Evolutionary conservation across 1,284 basidiomycete genomes (phyloP), one percentile per base, ranked within the genome.

Genomic region (Cutaneotrichosporon sp.): DNA sequence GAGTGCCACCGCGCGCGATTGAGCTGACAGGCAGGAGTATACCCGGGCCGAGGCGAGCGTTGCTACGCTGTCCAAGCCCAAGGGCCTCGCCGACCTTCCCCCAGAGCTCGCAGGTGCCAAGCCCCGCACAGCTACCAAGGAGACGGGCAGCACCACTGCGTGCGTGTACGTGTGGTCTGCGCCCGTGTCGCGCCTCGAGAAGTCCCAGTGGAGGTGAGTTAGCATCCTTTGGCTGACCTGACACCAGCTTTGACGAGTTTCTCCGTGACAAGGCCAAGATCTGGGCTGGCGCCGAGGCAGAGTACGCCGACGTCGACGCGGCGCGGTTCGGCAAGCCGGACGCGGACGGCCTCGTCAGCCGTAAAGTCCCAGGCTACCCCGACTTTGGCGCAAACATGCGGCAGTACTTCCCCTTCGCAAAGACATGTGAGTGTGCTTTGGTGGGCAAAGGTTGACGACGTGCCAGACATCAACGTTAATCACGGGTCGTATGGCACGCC

Each of bases 81-180:
- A 46, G 2, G n/a, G 39, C 17, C 37, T 64, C 41, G 40, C 54
- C 26, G 22, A 55, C 17, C 55, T 79, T 0, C 73, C 82, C 23
- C 55, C 64, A 13, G 60, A 70, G 0, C 64, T 80, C 21, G 23
- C 36, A 18, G 44, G 41, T n/a, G 49, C 51, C 36, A 43, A 34
- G 2, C 45, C 46, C 3, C 35, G 49, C 10, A 52, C 51, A 10
- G 51, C 49, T 13, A 37, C 52, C 17, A 49, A 48, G 3, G 50
- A 42, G 22, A 37, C 48, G 1, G 59, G 60, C 26, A 52, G 57
- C 30, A 46, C 40, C 0, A 43, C 53, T 10, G 84, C 80, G 0
- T 78, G 86, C 58, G 84, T 85, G 1, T 93, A 93, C 68, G 78
- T 90, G 26, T 92, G 84, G 81, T 69, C 64, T n/a, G 70, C 64